These are phyloP conservation scores for Sphagnum contortum DNA, from an alignment of 225 moss, liverwort and hornwort genomes.

Conservation along the genomic window DNA sequence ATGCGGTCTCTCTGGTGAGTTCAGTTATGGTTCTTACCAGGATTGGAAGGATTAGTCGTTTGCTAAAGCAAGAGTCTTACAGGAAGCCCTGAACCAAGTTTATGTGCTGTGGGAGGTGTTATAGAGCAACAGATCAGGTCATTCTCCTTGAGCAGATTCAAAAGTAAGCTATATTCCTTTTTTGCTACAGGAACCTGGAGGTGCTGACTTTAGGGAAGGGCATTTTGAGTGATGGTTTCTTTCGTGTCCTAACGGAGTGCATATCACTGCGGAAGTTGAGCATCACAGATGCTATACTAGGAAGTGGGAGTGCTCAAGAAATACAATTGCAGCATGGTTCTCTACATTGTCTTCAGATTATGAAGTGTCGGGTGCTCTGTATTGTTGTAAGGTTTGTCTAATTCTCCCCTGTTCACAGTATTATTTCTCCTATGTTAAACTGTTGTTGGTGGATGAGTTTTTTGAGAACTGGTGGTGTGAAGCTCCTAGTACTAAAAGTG, in stretches of 20 bases:
- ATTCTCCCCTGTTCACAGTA: too few species aligned
- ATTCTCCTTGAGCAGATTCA: not conserved
- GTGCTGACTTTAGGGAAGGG: constrained; percentile 71
- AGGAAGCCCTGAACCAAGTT: too few species aligned
- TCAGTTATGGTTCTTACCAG: too few species aligned
- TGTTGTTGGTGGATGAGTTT: too few species aligned
- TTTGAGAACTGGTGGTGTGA: too few species aligned
- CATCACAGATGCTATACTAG: constrained; percentile 77
- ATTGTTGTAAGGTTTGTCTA: constrained; percentile 78
- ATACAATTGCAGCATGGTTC: constrained; percentile 89
- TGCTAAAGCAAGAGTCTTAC: too few species aligned
- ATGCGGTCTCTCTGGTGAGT: constrained; percentile 76
- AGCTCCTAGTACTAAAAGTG: too few species aligned
- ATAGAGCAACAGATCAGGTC: not conserved
- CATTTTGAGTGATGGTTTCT: constrained; percentile 69
- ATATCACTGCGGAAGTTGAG: constrained; percentile 66
- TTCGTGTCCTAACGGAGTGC: constrained; percentile 68
- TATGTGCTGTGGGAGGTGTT: too few species aligned
- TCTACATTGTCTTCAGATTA: constrained; percentile 57
- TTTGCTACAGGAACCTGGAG: constrained; percentile 63
- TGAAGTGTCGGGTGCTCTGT: constrained; percentile 78
- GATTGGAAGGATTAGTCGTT: too few species aligned
- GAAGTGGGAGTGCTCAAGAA: constrained; percentile 91
- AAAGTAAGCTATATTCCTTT: not conserved
- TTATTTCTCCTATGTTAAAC: too few species aligned